phyloP scores from a whole-genome alignment of 495 filamentous ascomycete species.

The Penicillium bovifimosum region DNA sequence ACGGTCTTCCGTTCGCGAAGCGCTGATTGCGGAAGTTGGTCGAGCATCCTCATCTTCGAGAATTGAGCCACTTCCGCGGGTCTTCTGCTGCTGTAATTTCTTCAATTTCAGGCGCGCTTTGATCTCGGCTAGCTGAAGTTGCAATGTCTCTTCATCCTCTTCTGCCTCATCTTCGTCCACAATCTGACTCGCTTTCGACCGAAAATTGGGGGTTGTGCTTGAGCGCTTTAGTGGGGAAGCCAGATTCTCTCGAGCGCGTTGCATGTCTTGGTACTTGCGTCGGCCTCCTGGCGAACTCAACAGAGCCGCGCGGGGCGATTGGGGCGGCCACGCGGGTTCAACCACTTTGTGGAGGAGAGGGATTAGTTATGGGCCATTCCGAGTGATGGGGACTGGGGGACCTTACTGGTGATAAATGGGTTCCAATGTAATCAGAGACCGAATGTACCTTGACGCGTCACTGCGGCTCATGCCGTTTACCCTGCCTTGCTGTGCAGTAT shows the following conservation, averaged over 20 bases:
- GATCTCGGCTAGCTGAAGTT: slow-evolving; percentile 78
- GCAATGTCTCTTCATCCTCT: slow-evolving; percentile 84
- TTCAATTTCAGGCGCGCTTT: slow-evolving; percentile 86
- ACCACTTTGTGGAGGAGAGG: slow-evolving; percentile 24
- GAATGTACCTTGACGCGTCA: slow-evolving; percentile 15
- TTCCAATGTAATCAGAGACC: not conserved
- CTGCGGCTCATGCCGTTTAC: slow-evolving; percentile 14
- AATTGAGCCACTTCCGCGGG: slow-evolving; percentile 30
- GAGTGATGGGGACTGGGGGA: no score
- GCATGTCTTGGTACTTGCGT: slow-evolving; percentile 58
- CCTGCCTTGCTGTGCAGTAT: slow-evolving; percentile 9
- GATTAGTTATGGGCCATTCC: not conserved
- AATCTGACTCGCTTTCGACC: slow-evolving; percentile 29
- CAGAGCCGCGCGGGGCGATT: slow-evolving; percentile 79
- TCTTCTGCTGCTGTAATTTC: slow-evolving; percentile 65
- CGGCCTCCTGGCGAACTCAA: slow-evolving; percentile 77
- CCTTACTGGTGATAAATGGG: slow-evolving; percentile 4
- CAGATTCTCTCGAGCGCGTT: slow-evolving; percentile 56
- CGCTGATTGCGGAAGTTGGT: slow-evolving; percentile 24
- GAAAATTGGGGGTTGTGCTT: slow-evolving; percentile 36
- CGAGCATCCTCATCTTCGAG: slow-evolving; percentile 21
- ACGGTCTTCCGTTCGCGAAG: slow-evolving; percentile 19
- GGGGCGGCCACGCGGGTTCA: slow-evolving; percentile 73
- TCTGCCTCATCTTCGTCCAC: slow-evolving; percentile 40
- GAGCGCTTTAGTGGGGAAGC: slow-evolving; percentile 58